phyloP scores from a whole-genome alignment of 495 filamentous ascomycete species.

The Podospora tetraspora region DNA sequence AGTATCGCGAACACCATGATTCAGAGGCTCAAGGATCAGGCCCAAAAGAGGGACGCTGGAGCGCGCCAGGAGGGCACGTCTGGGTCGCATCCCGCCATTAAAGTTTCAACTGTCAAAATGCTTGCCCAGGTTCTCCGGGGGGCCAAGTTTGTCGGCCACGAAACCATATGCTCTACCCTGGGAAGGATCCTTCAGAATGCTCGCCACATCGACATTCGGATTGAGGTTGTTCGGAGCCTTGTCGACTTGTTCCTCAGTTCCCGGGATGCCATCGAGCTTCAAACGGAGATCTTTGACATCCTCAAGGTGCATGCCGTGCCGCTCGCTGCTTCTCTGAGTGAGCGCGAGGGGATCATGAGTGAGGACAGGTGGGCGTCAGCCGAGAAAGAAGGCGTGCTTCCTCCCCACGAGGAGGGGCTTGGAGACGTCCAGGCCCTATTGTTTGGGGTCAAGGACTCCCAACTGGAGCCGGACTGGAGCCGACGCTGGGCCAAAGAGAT shows the following conservation, averaged over 20 bases:
- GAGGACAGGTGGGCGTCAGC: constrained; percentile 27
- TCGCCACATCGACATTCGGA: constrained; percentile 32
- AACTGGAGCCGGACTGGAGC: neutral
- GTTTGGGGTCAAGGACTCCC: neutral
- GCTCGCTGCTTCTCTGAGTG: constrained; percentile 31
- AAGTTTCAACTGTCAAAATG: constrained; percentile 39
- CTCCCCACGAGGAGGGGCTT: neutral
- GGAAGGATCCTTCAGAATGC: constrained; percentile 24
- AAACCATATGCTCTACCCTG: constrained; percentile 26
- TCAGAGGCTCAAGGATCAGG: constrained; percentile 28
- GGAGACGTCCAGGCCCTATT: neutral
- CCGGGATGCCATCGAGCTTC: constrained; percentile 6
- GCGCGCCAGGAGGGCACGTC: neutral
- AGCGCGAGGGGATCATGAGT: constrained; percentile 20
- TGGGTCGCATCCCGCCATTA: constrained; percentile 21
- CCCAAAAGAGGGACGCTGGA: neutral
- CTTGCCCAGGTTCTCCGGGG: constrained; percentile 34
- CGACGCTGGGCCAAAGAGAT: constrained; percentile 14
- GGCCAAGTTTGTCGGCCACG: constrained; percentile 27
- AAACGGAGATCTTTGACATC: constrained; percentile 17
- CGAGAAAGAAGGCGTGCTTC: constrained; percentile 16
- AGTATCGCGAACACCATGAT: constrained; percentile 29
- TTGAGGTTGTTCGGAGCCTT: constrained; percentile 31
- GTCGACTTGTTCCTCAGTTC: constrained; percentile 22
- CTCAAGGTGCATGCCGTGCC: constrained; percentile 29